Evolutionary conservation across 2,329 filamentous ascomycete species (phyloP), one percentile per base, ranked within the genome.

Genomic region (Colletotrichum sidae): DNA sequence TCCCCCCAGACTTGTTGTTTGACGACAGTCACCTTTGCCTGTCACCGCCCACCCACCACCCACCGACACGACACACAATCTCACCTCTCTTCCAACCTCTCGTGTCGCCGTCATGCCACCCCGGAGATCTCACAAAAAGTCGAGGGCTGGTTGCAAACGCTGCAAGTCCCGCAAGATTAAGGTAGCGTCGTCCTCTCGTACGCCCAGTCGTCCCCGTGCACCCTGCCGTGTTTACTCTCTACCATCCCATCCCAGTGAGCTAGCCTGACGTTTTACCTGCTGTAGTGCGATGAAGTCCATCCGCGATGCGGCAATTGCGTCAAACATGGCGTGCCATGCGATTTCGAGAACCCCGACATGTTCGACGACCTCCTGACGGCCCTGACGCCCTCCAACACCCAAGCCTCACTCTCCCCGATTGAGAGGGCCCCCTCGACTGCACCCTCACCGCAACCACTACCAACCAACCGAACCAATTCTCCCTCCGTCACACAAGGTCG

Each of bases 151-250:
- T 50, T 92, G 89, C 71, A 82, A 84, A 67, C 80, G 86, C 64
- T 92, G 89, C 77, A 92, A 91, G 78, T 80, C 82, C 60, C 82
- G 89, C 67, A 91, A 91, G 76, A 90, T 92, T 73, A 92, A 92
- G 86, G 88, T 89, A 77, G 53, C 39, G 38, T 45, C 44, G 49
- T 34, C 50, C 52, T 12, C 13, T 34, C 2, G 11, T 9, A 46
- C 39, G 5, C 49, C 39, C 9, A 39, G 35, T 46, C n/a, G 7
- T 38, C 11, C 5, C 11, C 34, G 17, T 25, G 11, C 12, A 37
- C 42, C 58, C 51, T 44, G 35, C 33, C 17, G 9, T 8, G 15
- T n/a, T 15, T 4, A 10, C 4, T 4, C 17, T 44, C 15, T 12
- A 9, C 33, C 17, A 3, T 33, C 9, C 44, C 42, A 15, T 13